phyloP scores from a whole-genome alignment of 495 filamentous ascomycete genomes.

The Astrothelium subdiscretum region DNA sequence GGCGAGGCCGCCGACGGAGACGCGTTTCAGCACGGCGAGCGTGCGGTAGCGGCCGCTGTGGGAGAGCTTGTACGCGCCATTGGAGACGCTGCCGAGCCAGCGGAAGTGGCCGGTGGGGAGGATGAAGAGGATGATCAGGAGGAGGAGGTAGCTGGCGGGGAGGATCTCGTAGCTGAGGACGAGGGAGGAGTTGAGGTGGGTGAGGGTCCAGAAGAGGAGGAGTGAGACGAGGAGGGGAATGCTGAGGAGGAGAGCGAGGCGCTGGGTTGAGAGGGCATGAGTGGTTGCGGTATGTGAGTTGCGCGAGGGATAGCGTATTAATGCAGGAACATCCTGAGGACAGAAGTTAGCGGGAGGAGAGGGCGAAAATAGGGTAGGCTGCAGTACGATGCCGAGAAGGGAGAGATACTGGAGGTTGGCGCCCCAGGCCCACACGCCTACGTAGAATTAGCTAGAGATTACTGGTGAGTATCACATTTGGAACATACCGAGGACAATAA shows the following conservation, averaged over 20 bases:
- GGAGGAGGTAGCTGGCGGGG: slow-evolving; percentile 64
- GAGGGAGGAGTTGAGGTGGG: slow-evolving; percentile 50
- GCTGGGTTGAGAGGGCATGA: slow-evolving; percentile 64
- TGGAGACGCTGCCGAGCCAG: slow-evolving; percentile 5
- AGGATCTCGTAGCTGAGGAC: slow-evolving; percentile 69
- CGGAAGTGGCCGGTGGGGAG: slow-evolving; percentile 51
- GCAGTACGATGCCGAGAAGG: slow-evolving; percentile 52
- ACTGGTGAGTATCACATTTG: neutral
- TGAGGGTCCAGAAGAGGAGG: slow-evolving; percentile 69
- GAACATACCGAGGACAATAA: slow-evolving; percentile 62
- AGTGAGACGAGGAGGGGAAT: slow-evolving; percentile 57
- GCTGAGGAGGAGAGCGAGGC: slow-evolving; percentile 63
- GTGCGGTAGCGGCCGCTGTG: slow-evolving; percentile 64
- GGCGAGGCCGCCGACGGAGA: slow-evolving; percentile 70
- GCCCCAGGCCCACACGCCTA: slow-evolving; percentile 87
- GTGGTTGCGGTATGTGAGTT: slow-evolving; percentile 50
- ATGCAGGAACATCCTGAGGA: slow-evolving; percentile 56
- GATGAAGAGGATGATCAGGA: slow-evolving; percentile 59
- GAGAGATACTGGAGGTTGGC: slow-evolving; percentile 73
- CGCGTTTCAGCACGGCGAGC: slow-evolving; percentile 55
- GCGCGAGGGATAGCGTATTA: slow-evolving; percentile 68
- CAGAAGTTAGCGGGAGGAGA: slow-evolving; percentile 13
- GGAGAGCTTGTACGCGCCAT: slow-evolving; percentile 33
- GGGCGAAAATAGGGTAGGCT: neutral
- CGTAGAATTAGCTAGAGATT: neutral